Evolutionary conservation across 2,329 filamentous ascomycete genomes (phyloP).

Genomic region (Neurospora sp.): DNA sequence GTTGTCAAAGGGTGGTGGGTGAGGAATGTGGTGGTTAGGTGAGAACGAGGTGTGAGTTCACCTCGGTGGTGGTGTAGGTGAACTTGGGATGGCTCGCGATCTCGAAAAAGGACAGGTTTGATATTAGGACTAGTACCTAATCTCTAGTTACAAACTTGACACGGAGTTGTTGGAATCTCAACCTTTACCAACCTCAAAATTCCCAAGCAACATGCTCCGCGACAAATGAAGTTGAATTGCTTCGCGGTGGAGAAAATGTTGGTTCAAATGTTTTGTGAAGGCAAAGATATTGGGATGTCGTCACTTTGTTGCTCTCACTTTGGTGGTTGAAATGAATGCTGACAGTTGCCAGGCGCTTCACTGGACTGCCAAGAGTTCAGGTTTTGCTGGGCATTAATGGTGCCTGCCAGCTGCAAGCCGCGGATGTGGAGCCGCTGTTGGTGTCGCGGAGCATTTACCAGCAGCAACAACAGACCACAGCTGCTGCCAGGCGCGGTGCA

Average conservation of each 20-base stretch:
- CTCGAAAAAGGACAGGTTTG: not conserved
- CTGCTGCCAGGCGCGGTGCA: not conserved
- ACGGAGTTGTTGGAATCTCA: not conserved
- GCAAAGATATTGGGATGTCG: not conserved
- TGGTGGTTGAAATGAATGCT: not conserved
- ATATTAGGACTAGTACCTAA: not conserved
- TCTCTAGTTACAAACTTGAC: not conserved
- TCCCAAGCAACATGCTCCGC: not conserved
- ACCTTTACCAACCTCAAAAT: not conserved
- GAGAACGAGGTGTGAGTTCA: not conserved
- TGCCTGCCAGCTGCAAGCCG: constrained; percentile 12
- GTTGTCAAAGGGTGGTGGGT: constrained; percentile 8
- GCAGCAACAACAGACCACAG: not conserved
- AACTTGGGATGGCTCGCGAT: not conserved
- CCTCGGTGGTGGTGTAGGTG: not conserved
- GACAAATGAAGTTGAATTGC: not conserved
- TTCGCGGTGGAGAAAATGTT: not conserved
- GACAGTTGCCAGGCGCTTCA: not conserved
- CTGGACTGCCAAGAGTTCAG: constrained; percentile 4
- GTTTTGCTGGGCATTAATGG: constrained; percentile 19
- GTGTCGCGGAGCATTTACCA: not conserved
- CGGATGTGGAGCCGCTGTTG: constrained; percentile 16
- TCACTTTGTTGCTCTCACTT: not conserved
- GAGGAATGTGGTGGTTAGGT: not conserved
- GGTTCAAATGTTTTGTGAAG: not conserved